Evolutionary conservation across 2,329 filamentous ascomycete genomes (phyloP).

Genomic region (Talaromyces albobiverticillius): DNA sequence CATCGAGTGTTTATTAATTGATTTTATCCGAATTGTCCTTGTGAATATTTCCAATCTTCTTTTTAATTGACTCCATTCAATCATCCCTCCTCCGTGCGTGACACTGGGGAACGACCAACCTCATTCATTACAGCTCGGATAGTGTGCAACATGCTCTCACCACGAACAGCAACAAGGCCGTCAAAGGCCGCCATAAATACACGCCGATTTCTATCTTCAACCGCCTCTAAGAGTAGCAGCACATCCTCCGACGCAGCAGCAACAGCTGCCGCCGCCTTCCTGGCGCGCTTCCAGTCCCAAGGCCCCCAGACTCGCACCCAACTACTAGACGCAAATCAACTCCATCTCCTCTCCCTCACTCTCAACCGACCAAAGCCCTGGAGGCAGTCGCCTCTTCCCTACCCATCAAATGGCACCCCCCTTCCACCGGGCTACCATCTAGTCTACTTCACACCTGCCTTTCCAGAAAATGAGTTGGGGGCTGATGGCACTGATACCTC

Average conservation of each 20-base stretch:
- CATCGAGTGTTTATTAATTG: background rate
- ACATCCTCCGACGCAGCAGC: constrained; percentile 19
- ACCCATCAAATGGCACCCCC: constrained; percentile 40
- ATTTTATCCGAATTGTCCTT: no score
- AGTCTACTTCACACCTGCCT: constrained; percentile 77
- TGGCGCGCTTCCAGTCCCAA: constrained; percentile 40
- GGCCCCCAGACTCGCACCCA: constrained; percentile 48
- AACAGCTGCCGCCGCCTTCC: constrained; percentile 38
- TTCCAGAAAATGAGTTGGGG: constrained; percentile 62
- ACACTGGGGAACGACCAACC: background rate
- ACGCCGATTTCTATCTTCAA: background rate
- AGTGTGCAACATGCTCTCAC: background rate
- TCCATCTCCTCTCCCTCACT: constrained; percentile 60
- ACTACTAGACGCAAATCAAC: constrained; percentile 59
- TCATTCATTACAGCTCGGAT: background rate
- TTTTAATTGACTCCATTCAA: no score
- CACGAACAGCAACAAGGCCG: background rate
- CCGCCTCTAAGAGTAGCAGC: background rate
- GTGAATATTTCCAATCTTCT: no score
- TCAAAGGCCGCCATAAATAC: background rate
- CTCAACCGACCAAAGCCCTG: constrained; percentile 51
- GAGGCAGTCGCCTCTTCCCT: constrained; percentile 34
- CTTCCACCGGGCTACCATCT: constrained; percentile 71
- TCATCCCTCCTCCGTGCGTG: background rate
- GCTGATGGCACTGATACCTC: constrained; percentile 80